Evolutionary conservation across 139 green algal species (phyloP).

Genomic region (Dunaliella sp.): DNA sequence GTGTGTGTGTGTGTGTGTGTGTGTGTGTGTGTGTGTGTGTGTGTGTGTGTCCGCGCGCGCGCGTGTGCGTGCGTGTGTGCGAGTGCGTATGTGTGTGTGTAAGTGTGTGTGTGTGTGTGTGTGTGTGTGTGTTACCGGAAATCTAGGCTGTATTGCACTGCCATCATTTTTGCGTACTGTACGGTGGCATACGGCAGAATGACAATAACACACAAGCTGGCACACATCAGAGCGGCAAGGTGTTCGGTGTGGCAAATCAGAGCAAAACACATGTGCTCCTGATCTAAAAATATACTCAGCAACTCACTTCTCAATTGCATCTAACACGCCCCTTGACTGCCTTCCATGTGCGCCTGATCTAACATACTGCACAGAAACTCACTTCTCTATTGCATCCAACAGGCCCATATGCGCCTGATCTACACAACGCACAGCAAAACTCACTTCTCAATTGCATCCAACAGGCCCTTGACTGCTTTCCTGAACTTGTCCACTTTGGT

Average conservation of each 20-base stretch:
- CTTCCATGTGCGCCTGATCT: neutral
- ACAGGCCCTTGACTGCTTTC: conserved; percentile 44
- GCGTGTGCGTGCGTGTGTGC: neutral
- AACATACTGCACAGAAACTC: neutral
- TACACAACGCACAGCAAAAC: neutral
- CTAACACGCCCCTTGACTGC: neutral
- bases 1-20: conserved; percentile 24
- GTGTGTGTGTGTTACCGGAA: conserved; percentile 8
- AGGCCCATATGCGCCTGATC: neutral
- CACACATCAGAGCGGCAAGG: conserved; percentile 77
- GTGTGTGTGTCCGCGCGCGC: neutral
- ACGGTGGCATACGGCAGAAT: no score
- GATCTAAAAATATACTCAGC: neutral
- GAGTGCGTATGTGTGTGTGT: neutral
- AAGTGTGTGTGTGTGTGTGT: neutral
- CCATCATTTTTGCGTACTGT: conserved; percentile 65
- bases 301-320: neutral
- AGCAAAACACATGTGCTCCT: neutral
- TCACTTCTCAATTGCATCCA: conserved; percentile 56
- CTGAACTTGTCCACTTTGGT: conserved; percentile 74
- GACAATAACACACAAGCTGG: no score
- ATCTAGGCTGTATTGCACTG: conserved; percentile 38
- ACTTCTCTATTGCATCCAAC: neutral
- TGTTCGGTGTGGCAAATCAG: conserved; percentile 44
- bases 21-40: conserved; percentile 6